phyloP scores from a whole-genome alignment of 2,329 filamentous ascomycete species.

The Aspergillus fumigatiaffinis region DNA sequence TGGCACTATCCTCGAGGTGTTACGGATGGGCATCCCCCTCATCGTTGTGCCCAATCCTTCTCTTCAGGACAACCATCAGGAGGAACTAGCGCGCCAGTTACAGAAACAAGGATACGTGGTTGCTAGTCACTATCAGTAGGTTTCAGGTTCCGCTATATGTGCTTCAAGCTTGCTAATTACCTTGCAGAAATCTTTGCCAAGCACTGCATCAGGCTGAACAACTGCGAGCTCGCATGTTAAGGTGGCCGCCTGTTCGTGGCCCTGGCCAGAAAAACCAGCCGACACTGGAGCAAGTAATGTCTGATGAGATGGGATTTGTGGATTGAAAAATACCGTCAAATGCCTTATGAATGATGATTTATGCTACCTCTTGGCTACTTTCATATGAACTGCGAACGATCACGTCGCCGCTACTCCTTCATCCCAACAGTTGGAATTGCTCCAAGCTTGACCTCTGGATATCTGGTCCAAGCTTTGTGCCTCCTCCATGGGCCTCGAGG shows the following conservation, averaged over 20 bases:
- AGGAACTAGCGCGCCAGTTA: slow-evolving; percentile 76
- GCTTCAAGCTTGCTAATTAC: slow-evolving; percentile 7
- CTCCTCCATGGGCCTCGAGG: neutral
- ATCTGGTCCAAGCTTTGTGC: neutral
- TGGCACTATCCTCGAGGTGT: slow-evolving; percentile 80
- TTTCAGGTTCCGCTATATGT: slow-evolving; percentile 3
- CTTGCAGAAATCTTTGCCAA: slow-evolving; percentile 42
- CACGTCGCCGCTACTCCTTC: neutral
- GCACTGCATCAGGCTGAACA: slow-evolving; percentile 49
- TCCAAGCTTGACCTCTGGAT: neutral
- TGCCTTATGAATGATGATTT: neutral
- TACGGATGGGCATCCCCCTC: slow-evolving; percentile 70
- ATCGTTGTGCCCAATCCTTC: slow-evolving; percentile 82
- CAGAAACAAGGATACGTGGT: slow-evolving; percentile 71
- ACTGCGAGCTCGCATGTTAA: slow-evolving; percentile 39
- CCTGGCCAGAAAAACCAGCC: slow-evolving; percentile 39
- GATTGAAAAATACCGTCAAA: slow-evolving; percentile 33
- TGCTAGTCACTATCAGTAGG: slow-evolving; percentile 64
- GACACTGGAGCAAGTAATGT: slow-evolving; percentile 50
- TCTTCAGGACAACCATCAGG: slow-evolving; percentile 86
- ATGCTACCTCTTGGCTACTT: neutral
- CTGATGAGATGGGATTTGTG: slow-evolving; percentile 56
- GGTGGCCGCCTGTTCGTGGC: slow-evolving; percentile 51
- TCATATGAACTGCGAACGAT: neutral
- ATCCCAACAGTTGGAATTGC: neutral